phyloP scores from a whole-genome alignment of 306 rosid genomes.

The Vicia faba region DNA sequence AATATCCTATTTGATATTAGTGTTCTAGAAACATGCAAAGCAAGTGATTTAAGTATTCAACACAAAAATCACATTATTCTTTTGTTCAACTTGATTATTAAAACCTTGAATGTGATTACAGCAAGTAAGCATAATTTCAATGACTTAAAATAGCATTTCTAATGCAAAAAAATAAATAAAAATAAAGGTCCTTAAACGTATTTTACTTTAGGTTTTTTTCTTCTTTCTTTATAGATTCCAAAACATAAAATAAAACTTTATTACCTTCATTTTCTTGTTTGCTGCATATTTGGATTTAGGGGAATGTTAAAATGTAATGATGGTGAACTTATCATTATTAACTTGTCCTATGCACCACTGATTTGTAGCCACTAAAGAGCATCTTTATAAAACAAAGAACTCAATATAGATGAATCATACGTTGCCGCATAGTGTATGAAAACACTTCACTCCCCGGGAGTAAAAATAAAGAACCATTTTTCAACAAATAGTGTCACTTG shows the following conservation, averaged over 20 bases:
- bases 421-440: not conserved
- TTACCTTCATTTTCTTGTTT: not conserved
- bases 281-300: constrained; percentile 14
- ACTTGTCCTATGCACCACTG: constrained; percentile 32
- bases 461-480: too few species aligned
- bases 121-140: constrained; percentile 41
- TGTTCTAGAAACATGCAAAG: constrained; percentile 50
- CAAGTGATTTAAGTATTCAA: constrained; percentile 30
- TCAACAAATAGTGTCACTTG: too few species aligned
- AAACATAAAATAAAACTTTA: constrained; percentile 24
- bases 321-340: constrained; percentile 15
- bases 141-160: constrained; percentile 33
- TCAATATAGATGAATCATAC: not conserved
- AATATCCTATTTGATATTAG: constrained; percentile 10
- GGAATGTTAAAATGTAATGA: constrained; percentile 23
- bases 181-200: too few species aligned
- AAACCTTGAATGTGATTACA: constrained; percentile 43
- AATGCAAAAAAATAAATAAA: too few species aligned
- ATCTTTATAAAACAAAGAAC: not conserved
- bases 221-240: too few species aligned
- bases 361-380: constrained; percentile 24
- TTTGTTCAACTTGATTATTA: constrained; percentile 18
- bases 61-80: constrained; percentile 37
- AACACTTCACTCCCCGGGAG: too few species aligned
- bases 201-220: too few species aligned